Base-by-base conservation (phyloP, 1,284 basidiomycete species). In the Boletellus deceptivus region DNA sequence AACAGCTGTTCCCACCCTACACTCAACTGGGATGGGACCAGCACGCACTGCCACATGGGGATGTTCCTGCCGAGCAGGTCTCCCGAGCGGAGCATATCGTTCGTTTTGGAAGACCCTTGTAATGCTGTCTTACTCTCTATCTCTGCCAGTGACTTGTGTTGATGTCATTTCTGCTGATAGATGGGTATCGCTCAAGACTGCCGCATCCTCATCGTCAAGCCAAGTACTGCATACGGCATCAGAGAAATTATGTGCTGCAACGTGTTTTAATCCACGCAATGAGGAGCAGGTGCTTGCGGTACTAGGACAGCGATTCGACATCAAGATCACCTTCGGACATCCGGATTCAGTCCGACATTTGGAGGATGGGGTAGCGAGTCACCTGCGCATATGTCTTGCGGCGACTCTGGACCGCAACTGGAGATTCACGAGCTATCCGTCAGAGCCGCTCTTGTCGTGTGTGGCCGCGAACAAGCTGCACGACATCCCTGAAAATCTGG, bases 381-480 rank as follows among this genome's bases (percentile, higher is more conserved):
- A 59, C 14, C 25, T 61, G 1, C 43, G 31, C 0, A 18, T 56
- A 2, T 53, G 41, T 16, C 49, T 52, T 9, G 24, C 11, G 14
- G 59, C 43, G 4, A 55, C 49, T 1, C 5, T 22, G 43, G 48
- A 56, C 9, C 27, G 56, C 1, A 34, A 6, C 2, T 50, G 50
- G 53, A 20, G n/a, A 2, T 59, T 36, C 14, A 53, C 56, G 1
- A 42, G 4, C 4, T 59, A 56, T 42, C 53, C 48, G 4, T 50
- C 58, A 0, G 56, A 58, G 14, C 53, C 53, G 1, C 11, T 58
- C 6, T 18, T 57, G 14, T 58, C 56, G 0, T 58, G 39, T 33
- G 39, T 38, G 1, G 59, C 59, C 0, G 53, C 56, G 8, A 10
- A 0, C 25, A 27, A 1, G 7, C 7, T 25, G 9, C 48, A 56